These are phyloP conservation scores for Soucietia sequanensis DNA, from an alignment of 805 yeast species.

Conservation along the genomic window DNA sequence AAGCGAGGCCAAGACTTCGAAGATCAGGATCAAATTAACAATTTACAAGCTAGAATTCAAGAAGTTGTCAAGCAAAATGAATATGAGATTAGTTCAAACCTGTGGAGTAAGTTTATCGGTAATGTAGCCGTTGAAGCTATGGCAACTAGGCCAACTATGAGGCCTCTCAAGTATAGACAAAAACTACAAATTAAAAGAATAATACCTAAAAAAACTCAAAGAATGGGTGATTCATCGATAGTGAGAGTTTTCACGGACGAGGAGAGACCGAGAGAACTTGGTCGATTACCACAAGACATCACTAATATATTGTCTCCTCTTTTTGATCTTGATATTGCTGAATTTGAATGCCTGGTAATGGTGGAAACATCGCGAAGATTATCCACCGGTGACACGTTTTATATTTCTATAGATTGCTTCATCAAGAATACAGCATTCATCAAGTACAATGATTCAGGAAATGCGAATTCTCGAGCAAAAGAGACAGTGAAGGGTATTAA, in stretches of 20 bases:
- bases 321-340: constrained; percentile 51
- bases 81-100: too few relatives aligned
- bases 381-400: constrained; percentile 74
- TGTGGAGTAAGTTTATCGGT: constrained; percentile 53
- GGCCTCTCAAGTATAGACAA: constrained; percentile 46
- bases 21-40: neutral
- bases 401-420: constrained; percentile 66
- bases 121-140: constrained; percentile 60
- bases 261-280: constrained; percentile 58
- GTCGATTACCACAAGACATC: constrained; percentile 68
- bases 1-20: neutral
- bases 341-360: constrained; percentile 56
- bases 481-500: constrained; percentile 5
- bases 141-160: constrained; percentile 66
- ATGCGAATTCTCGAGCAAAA: constrained; percentile 1
- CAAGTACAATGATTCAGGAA: constrained; percentile 8
- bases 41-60: neutral
- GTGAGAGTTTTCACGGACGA: constrained; percentile 30
- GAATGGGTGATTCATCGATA: constrained; percentile 17
- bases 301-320: constrained; percentile 68
- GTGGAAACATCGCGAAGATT: constrained; percentile 54
- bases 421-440: constrained; percentile 42
- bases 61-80: neutral
- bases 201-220: constrained; percentile 20
- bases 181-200: constrained; percentile 36